Conservation (phyloP, 1,139 yeast species). For the Hanseniaspora uvarum region DNA sequence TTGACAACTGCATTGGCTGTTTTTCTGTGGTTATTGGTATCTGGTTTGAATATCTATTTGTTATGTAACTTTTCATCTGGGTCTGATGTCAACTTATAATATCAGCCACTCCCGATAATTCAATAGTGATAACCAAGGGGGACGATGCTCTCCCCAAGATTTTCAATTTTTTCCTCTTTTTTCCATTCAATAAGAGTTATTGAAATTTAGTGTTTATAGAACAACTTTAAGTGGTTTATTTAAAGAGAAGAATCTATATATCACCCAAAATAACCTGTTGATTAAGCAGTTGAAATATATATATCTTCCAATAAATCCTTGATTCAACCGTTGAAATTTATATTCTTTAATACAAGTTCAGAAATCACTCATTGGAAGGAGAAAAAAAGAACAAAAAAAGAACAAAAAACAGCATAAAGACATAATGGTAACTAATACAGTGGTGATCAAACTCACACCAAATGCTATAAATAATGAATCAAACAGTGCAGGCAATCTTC, state of each 20-base stretch:
- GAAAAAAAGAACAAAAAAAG: too few species aligned
- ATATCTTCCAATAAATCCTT: too few species aligned
- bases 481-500: background rate
- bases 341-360: too few species aligned
- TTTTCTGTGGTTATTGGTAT: slow-evolving; percentile 62
- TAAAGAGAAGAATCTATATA: too few species aligned
- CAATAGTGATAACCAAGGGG: too few species aligned
- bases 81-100: slow-evolving; percentile 47
- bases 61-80: slow-evolving; percentile 63
- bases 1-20: slow-evolving; percentile 49
- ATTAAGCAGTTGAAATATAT: too few species aligned
- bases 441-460: background rate
- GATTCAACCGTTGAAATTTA: too few species aligned
- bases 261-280: too few species aligned
- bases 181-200: too few species aligned
- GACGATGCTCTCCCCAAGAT: too few species aligned
- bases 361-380: background rate
- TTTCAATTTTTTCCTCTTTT: background rate
- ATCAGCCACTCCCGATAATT: background rate
- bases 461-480: background rate
- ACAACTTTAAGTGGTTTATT: too few species aligned
- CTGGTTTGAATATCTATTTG: slow-evolving; percentile 66
- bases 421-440: background rate
- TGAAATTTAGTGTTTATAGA: too few species aligned
- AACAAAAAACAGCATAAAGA: background rate